Percentiles rank a stretch among this genome's conserved stretches.
These are phyloP conservation scores for Russula abietina DNA, from an alignment of 768 basidiomycete genomes.

Conservation along the genomic window DNA sequence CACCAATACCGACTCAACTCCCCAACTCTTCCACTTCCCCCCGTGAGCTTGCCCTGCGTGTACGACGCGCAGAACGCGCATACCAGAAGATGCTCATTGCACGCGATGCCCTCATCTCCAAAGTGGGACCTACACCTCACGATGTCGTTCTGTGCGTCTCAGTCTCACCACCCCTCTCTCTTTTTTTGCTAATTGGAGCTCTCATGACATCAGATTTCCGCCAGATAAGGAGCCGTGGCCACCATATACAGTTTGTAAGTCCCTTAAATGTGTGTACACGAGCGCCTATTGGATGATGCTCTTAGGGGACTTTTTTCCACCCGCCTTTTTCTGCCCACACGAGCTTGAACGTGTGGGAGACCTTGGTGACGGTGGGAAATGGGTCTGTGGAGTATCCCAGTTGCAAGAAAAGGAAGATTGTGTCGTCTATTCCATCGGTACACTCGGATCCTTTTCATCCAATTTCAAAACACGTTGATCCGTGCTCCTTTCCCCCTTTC, in stretches of 20 bases:
- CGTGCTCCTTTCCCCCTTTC: not conserved
- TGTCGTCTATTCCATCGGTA: constrained; percentile 58
- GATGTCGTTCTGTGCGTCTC: constrained; percentile 17
- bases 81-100: constrained; percentile 21
- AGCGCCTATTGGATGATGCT: not conserved
- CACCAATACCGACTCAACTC: not conserved
- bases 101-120: constrained; percentile 21
- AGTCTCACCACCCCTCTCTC: not conserved
- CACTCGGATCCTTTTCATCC: constrained; percentile 2
- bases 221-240: constrained; percentile 25
- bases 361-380: constrained; percentile 65
- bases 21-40: not conserved
- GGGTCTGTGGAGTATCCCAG: constrained; percentile 58
- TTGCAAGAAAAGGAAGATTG: constrained; percentile 49
- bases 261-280: no score
- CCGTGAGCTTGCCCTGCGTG: constrained; percentile 7
- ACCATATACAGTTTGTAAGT: constrained; percentile 24
- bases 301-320: constrained; percentile 43
- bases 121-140: constrained; percentile 18
- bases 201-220: constrained; percentile 19
- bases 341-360: constrained; percentile 40
- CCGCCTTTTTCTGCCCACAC: constrained; percentile 42
- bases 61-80: constrained; percentile 19
- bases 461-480: constrained; percentile 6
- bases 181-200: not conserved